These are phyloP conservation scores for Leccinum solheimii DNA, from an alignment of 1,284 basidiomycete genomes.

Conservation along the genomic window DNA sequence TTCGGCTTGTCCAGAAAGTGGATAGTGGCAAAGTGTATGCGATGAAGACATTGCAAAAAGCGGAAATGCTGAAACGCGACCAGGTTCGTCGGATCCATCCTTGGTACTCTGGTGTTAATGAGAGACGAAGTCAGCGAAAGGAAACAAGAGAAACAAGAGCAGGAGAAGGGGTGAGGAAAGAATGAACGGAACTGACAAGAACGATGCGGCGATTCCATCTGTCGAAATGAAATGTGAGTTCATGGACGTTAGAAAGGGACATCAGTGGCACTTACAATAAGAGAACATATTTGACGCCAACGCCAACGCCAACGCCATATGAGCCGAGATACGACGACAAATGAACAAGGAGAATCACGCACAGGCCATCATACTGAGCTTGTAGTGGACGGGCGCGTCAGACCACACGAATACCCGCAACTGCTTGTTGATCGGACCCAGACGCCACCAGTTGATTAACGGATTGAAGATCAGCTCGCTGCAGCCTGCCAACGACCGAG, in stretches of 20 bases:
- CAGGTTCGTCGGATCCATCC: no score
- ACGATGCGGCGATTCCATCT: constrained; percentile 78
- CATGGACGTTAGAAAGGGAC: constrained; percentile 11
- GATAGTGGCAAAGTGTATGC: no score
- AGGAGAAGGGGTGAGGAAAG: not conserved
- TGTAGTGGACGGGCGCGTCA: constrained; percentile 76
- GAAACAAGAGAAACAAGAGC: not conserved
- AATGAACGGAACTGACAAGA: constrained; percentile 48
- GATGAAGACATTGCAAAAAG: no score
- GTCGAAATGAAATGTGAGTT: not conserved
- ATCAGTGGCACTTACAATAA: constrained; percentile 50
- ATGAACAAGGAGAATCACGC: constrained; percentile 42
- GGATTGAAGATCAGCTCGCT: constrained; percentile 82
- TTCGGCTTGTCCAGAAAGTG: no score
- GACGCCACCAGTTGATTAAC: constrained; percentile 64
- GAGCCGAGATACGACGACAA: constrained; percentile 1
- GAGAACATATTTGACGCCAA: constrained; percentile 73
- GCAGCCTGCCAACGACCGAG: constrained; percentile 29
- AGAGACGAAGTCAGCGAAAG: not conserved
- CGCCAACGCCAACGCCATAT: constrained; percentile 5
- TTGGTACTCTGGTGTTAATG: not conserved
- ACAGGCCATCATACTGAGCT: constrained; percentile 74
- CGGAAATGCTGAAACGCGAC: no score
- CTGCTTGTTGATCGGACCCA: constrained; percentile 78
- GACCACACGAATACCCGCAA: constrained; percentile 77